These are phyloP conservation scores for Daldinia sp. DNA, from an alignment of 2,329 filamentous ascomycete genomes.

Conservation along the genomic window DNA sequence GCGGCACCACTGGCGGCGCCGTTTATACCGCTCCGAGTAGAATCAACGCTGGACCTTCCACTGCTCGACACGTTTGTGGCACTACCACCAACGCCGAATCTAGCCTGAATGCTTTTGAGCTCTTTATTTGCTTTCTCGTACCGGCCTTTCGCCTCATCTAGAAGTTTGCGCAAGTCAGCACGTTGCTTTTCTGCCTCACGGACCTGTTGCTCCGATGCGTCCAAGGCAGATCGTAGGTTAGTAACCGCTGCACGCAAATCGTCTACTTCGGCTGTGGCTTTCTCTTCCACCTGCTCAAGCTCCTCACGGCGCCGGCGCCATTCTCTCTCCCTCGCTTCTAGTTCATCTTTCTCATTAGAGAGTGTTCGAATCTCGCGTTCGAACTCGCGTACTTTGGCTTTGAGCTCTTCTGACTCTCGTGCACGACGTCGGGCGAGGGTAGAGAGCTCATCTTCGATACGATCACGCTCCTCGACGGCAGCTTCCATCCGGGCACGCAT, in stretches of 20 bases:
- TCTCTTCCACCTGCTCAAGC: constrained; percentile 76
- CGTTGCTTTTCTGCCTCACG: constrained; percentile 87
- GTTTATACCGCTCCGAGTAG: constrained; percentile 59
- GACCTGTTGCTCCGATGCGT: constrained; percentile 87
- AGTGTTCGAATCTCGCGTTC: constrained; percentile 81
- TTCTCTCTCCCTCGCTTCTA: constrained; percentile 79
- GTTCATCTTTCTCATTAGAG: constrained; percentile 80
- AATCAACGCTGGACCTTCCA: constrained; percentile 60
- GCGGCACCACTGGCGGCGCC: constrained; percentile 40
- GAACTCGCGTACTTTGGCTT: constrained; percentile 80
- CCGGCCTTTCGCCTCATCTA: constrained; percentile 81
- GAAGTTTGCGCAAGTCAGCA: constrained; percentile 76
- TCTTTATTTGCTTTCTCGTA: constrained; percentile 85
- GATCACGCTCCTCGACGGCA: constrained; percentile 92
- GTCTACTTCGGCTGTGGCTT: constrained; percentile 76
- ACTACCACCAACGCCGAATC: constrained; percentile 53
- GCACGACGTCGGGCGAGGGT: constrained; percentile 80
- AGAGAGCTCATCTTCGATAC: constrained; percentile 89
- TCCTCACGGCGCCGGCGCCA: constrained; percentile 81
- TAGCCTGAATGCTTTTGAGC: constrained; percentile 64
- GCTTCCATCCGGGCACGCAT: constrained; percentile 90
- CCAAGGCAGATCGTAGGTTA: constrained; percentile 82
- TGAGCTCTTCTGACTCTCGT: constrained; percentile 88
- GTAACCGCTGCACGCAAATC: constrained; percentile 83
- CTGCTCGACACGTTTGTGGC: constrained; percentile 52